phyloP scores from a whole-genome alignment of 78 protist genomes.

The Dictyostelium brefeldianum region DNA sequence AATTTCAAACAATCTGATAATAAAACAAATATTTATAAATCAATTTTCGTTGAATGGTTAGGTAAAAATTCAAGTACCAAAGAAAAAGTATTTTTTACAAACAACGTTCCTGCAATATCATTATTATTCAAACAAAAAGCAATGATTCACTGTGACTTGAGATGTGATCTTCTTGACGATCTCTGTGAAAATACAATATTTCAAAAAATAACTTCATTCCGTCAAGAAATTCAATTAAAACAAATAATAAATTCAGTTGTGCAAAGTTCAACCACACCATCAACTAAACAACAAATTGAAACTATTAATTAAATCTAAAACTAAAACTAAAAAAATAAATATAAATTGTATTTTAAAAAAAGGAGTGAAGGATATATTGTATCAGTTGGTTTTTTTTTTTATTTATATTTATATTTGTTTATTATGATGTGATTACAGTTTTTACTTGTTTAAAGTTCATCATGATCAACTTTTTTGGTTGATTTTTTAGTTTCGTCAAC shows the following conservation, averaged over 20 bases:
- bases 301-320: neutral
- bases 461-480: constrained; percentile 74
- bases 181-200: neutral
- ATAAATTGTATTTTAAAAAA: no score
- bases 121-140: constrained; percentile 30
- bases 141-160: constrained; percentile 45
- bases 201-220: constrained; percentile 49
- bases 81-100: constrained; percentile 22
- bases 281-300: neutral
- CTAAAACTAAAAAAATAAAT: neutral
- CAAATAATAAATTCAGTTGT: neutral
- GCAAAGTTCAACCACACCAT: neutral
- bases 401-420: no score
- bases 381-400: no score
- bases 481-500: constrained; percentile 20
- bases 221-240: constrained; percentile 49
- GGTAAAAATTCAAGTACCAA: constrained; percentile 36
- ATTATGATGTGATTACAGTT: no score
- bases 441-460: constrained; percentile 74
- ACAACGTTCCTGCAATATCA: constrained; percentile 14
- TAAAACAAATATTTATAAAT: neutral
- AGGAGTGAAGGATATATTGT: no score
- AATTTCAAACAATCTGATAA: constrained; percentile 5
- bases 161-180: constrained; percentile 53
- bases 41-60: constrained; percentile 38